Base-by-base conservation (phyloP, 2,329 filamentous ascomycete genomes). In the Ascochyta koolunga region DNA sequence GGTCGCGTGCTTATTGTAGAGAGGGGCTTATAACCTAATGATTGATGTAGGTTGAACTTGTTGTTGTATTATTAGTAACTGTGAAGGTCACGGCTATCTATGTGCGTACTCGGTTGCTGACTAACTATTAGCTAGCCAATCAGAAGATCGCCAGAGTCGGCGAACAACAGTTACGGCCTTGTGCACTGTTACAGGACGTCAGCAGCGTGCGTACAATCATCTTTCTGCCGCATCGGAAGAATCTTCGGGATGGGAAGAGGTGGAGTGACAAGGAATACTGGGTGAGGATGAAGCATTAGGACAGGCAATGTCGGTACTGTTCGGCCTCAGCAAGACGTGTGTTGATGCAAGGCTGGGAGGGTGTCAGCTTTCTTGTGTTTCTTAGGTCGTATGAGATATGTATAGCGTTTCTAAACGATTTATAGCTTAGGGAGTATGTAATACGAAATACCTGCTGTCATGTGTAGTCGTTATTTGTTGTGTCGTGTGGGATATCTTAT, bases 111-210 rank as follows among this genome's bases (percentile, higher is more conserved):
- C n/a, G n/a, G n/a, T n/a, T n/a, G n/a, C n/a, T n/a, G n/a, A n/a
- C n/a, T n/a, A n/a, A n/a, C n/a, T n/a, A n/a, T n/a, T n/a, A n/a
- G n/a, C n/a, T n/a, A n/a, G n/a, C n/a, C n/a, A n/a, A n/a, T n/a
- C n/a, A n/a, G n/a, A n/a, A n/a, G n/a, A n/a, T n/a, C n/a, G n/a
- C n/a, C n/a, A n/a, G n/a, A n/a, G n/a, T n/a, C n/a, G n/a, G n/a
- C n/a, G n/a, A n/a, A n/a, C n/a, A n/a, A n/a, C 11, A 29, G 9
- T 27, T 5, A 5, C 38, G 32, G 10, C 57, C 58, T 8, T 64
- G 62, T 31, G 60, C 57, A 21, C 46, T 60, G 33, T 42, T 62
- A 6, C 49, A 60, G 13, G 51, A 54, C 2, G 21, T 65, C 13
- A 29, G 41, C 22, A 55, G 57, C 9, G 37, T 46, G 3, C 47